These are phyloP conservation scores for Filosporella fistucella DNA, from an alignment of 495 filamentous ascomycete genomes.

Conservation along the genomic window DNA sequence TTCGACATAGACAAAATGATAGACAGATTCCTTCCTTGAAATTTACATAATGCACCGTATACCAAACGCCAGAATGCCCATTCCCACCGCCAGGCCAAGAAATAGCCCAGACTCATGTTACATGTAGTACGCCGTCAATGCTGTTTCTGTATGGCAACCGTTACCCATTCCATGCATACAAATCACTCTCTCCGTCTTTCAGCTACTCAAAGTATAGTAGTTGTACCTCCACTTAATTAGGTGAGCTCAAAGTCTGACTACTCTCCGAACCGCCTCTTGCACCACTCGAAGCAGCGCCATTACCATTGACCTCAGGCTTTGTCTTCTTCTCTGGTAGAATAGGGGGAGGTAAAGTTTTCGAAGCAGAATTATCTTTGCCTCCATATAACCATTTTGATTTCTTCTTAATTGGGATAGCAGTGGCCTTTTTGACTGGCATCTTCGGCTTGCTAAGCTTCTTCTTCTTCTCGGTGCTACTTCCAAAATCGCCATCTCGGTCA, in stretches of 20 bases:
- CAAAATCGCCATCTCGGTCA: constrained; percentile 44
- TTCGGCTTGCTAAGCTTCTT: constrained; percentile 26
- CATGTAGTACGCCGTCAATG: too few species aligned
- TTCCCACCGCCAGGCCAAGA: too few species aligned
- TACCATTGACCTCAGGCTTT: constrained; percentile 12
- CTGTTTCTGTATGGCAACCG: too few species aligned
- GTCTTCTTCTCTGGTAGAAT: constrained; percentile 4
- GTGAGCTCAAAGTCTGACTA: constrained; percentile 18
- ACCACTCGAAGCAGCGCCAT: neutral
- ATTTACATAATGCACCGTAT: too few species aligned
- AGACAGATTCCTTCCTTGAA: too few species aligned
- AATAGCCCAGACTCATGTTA: too few species aligned
- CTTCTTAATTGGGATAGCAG: neutral
- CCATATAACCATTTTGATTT: constrained; percentile 4
- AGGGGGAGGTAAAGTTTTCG: neutral
- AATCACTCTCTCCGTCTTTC: too few species aligned
- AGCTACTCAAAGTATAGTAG: too few species aligned
- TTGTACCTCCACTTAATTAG: constrained; percentile 10
- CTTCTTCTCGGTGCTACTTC: constrained; percentile 43
- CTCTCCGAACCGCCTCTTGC: constrained; percentile 7
- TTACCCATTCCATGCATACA: too few species aligned
- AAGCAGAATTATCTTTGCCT: neutral
- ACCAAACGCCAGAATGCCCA: too few species aligned
- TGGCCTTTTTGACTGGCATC: neutral
- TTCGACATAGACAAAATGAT: too few species aligned